Conservation (phyloP, 1,139 yeast genomes). For the Kodamaea arcana region DNA sequence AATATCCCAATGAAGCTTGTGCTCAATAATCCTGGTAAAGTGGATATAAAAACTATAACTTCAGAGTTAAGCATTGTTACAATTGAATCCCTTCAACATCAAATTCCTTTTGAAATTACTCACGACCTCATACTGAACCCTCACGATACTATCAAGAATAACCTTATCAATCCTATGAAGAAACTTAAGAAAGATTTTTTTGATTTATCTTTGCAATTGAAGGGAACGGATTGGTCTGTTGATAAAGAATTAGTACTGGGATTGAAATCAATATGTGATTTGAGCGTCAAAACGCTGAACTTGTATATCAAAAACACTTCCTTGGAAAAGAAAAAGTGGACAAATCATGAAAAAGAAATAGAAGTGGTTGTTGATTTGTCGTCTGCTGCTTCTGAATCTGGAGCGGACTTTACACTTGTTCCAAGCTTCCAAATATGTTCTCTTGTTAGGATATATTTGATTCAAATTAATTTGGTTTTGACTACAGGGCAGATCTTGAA, state of each 20-base stretch:
- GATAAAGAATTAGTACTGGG: constrained; percentile 31
- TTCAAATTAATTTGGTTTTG: constrained; percentile 15
- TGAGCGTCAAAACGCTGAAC: constrained; percentile 26
- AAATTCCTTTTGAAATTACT: constrained; percentile 21
- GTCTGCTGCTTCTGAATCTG: constrained; percentile 1
- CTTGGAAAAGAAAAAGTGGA: background rate
- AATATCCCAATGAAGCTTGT: constrained; percentile 22
- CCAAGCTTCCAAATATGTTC: constrained; percentile 24
- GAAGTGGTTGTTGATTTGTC: background rate
- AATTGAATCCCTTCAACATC: constrained; percentile 13
- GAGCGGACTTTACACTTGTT: constrained; percentile 18
- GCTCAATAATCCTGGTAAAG: constrained; percentile 5
- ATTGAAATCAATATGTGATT: constrained; percentile 24
- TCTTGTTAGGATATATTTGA: constrained; percentile 19
- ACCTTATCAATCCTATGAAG: constrained; percentile 22
- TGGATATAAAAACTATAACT: constrained; percentile 13
- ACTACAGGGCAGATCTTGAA: constrained; percentile 18
- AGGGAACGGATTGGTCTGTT: constrained; percentile 12
- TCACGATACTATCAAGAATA: constrained; percentile 22
- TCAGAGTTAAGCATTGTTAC: constrained; percentile 20
- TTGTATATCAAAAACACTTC: constrained; percentile 2
- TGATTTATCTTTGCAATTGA: constrained; percentile 1
- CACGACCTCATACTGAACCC: constrained; percentile 19
- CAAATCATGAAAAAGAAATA: background rate
- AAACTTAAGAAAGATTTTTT: constrained; percentile 2